phyloP scores from a whole-genome alignment of 2,329 filamentous ascomycete species.

The Hypoxylon sp. region DNA sequence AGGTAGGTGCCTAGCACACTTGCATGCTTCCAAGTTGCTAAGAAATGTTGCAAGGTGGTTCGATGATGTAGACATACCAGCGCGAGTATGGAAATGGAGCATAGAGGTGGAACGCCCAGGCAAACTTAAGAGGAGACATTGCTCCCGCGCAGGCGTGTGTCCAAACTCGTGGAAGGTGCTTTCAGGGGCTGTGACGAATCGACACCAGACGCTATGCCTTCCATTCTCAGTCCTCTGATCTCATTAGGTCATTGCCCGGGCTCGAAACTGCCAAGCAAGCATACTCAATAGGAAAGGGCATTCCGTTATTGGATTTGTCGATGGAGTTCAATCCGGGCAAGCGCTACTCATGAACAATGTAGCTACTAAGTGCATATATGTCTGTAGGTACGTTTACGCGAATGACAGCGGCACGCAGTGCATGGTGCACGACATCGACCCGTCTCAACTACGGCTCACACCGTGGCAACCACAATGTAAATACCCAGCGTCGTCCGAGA shows the following conservation, averaged over 20 bases:
- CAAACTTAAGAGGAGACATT: conserved; percentile 1
- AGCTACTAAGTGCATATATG: too few relatives aligned
- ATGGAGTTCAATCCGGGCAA: neutral
- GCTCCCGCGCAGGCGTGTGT: neutral
- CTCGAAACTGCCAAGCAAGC: neutral
- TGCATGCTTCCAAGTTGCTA: too few relatives aligned
- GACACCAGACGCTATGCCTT: neutral
- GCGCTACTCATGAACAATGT: too few relatives aligned
- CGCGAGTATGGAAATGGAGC: neutral
- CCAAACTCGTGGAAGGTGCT: neutral
- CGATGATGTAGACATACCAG: neutral
- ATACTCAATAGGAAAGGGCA: neutral
- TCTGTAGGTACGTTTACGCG: too few relatives aligned
- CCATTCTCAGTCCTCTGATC: neutral
- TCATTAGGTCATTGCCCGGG: neutral
- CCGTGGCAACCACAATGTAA: too few relatives aligned
- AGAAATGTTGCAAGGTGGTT: neutral
- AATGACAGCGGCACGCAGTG: too few relatives aligned
- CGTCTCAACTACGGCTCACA: too few relatives aligned
- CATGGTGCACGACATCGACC: too few relatives aligned
- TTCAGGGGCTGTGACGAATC: neutral
- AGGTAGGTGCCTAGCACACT: too few relatives aligned
- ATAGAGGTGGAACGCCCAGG: neutral
- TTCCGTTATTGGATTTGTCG: neutral
- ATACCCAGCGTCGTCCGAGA: too few relatives aligned